Conservation (phyloP, 805 yeast genomes). For the Cyberlindnera lachancei region DNA sequence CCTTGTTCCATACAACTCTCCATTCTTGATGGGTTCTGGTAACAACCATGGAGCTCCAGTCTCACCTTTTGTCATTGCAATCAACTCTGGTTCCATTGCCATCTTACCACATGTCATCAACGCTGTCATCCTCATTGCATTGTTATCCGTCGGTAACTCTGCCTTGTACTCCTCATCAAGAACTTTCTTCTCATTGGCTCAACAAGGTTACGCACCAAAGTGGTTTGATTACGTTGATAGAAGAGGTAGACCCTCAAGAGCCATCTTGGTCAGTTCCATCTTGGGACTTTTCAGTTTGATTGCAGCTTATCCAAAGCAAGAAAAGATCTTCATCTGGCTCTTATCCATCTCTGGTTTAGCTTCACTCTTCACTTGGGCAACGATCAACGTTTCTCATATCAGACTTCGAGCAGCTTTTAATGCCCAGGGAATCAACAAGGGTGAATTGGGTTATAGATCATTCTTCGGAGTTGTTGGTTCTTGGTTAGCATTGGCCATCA, state of each 20-base stretch:
- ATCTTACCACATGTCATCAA: constrained; percentile 58
- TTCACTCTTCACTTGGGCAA: constrained; percentile 55
- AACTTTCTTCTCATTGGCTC: constrained; percentile 46
- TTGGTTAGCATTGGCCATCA: constrained; percentile 38
- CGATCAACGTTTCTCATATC: constrained; percentile 47
- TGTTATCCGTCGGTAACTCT: constrained; percentile 50
- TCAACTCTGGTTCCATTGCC: constrained; percentile 42
- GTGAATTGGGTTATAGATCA: constrained; percentile 46
- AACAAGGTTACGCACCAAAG: constrained; percentile 55
- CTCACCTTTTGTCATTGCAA: constrained; percentile 66
- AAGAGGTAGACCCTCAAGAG: constrained; percentile 52
- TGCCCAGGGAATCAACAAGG: constrained; percentile 39
- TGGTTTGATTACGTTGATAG: constrained; percentile 44
- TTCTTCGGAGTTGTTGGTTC: constrained; percentile 47
- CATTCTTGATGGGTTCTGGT: constrained; percentile 35
- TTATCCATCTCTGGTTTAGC: constrained; percentile 55
- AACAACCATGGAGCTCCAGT: constrained; percentile 35
- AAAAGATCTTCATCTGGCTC: constrained; percentile 56
- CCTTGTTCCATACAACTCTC: constrained; percentile 44
- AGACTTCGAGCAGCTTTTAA: constrained; percentile 52
- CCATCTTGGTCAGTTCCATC: constrained; percentile 39
- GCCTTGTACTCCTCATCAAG: constrained; percentile 43
- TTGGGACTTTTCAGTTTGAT: constrained; percentile 57
- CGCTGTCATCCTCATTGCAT: constrained; percentile 57
- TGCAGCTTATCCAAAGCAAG: constrained; percentile 52